Conservation (phyloP, 805 yeast genomes). For the Nakazawaea ambrosiae region DNA sequence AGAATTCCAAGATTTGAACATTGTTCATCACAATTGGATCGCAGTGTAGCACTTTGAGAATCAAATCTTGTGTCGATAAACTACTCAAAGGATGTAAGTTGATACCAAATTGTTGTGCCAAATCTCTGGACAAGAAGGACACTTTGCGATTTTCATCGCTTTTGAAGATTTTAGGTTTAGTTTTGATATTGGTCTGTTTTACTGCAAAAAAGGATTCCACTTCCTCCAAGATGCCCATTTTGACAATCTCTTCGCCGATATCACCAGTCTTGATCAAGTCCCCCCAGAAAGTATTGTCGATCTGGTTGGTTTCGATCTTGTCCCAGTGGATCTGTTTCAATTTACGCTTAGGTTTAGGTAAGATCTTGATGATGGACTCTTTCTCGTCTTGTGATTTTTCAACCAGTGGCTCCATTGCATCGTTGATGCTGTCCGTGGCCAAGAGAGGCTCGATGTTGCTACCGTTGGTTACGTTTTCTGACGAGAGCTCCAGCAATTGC, state of each 20-base stretch:
- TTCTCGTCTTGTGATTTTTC: neutral
- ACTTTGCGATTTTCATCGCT: slow-evolving; percentile 46
- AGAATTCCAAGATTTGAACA: slow-evolving; percentile 74
- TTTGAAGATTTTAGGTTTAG: neutral
- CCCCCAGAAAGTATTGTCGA: slow-evolving; percentile 58
- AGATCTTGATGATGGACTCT: slow-evolving; percentile 17
- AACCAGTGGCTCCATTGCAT: neutral
- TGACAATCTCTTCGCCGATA: slow-evolving; percentile 41
- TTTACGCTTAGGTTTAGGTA: slow-evolving; percentile 48
- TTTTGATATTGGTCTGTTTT: slow-evolving; percentile 12
- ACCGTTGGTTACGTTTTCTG: too few relatives aligned
- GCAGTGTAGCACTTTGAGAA: slow-evolving; percentile 68
- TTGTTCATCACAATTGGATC: slow-evolving; percentile 64
- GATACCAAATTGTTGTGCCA: slow-evolving; percentile 93
- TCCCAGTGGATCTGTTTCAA: slow-evolving; percentile 84
- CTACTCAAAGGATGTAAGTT: slow-evolving; percentile 74
- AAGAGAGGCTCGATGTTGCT: too few relatives aligned
- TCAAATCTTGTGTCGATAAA: slow-evolving; percentile 56
- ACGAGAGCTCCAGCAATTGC: too few relatives aligned
- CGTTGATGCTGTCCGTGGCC: too few relatives aligned
- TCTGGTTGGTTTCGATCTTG: slow-evolving; percentile 40
- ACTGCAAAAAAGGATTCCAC: slow-evolving; percentile 53
- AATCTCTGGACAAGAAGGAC: slow-evolving; percentile 70
- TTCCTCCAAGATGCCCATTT: slow-evolving; percentile 58
- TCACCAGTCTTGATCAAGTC: slow-evolving; percentile 25